Conservation (phyloP, 1,284 basidiomycete species). For the Amylostereum chailletii region DNA sequence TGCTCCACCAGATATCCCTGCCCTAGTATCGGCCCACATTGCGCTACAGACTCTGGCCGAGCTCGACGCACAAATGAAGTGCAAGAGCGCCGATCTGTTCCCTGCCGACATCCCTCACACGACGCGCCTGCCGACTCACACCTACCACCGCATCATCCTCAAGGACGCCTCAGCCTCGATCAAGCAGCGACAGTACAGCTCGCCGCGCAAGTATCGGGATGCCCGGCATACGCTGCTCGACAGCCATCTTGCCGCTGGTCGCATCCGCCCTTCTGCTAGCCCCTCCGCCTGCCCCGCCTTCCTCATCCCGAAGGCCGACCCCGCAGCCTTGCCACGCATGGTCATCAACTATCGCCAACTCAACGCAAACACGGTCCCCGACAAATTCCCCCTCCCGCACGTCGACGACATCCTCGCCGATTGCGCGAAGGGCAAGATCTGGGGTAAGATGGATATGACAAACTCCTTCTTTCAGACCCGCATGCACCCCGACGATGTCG, state of each 20-base stretch:
- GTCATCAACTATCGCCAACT: conserved; percentile 30
- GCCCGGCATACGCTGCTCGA: conserved; percentile 20
- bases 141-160: conserved; percentile 17
- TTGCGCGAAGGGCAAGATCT: conserved; percentile 23
- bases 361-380: conserved; percentile 26
- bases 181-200: conserved; percentile 12
- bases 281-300: conserved; percentile 25
- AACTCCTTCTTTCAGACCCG: conserved; percentile 32
- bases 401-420: conserved; percentile 27
- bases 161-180: conserved; percentile 18
- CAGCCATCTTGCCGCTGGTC: conserved; percentile 20
- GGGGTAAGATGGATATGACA: conserved; percentile 31
- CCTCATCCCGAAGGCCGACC: conserved; percentile 29
- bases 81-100: conserved; percentile 12
- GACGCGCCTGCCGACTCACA: conserved; percentile 16
- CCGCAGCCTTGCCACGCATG: conserved; percentile 24
- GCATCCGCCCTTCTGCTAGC: conserved; percentile 21
- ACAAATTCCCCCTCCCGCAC: conserved; percentile 26
- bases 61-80: conserved; percentile 9
- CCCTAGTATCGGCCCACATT: too few relatives aligned
- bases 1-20: conserved; percentile 7
- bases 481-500: conserved; percentile 26
- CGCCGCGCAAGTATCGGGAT: conserved; percentile 17
- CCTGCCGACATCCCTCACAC: conserved; percentile 8
- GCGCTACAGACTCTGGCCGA: background rate